Evolutionary conservation across 306 rosid species (phyloP).

Genomic region (Oxytropis ochrocephala): DNA sequence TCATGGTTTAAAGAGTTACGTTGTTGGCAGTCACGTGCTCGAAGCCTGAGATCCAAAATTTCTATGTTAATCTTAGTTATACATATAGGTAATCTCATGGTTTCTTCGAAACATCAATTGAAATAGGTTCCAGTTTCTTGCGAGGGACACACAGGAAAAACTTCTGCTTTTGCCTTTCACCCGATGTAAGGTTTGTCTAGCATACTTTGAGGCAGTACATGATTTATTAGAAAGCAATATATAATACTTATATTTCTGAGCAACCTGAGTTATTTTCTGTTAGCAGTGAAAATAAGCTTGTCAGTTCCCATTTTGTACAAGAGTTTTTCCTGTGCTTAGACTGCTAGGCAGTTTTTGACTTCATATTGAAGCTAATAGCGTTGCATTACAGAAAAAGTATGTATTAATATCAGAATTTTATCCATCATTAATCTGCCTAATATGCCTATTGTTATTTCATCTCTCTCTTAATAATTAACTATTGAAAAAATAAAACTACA

Average conservation of each 20-base stretch:
- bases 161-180: constrained; percentile 21
- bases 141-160: background rate
- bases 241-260: background rate
- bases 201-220: constrained; percentile 50
- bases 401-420: background rate
- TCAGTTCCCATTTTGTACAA: background rate
- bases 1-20: constrained; percentile 68
- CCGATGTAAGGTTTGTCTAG: constrained; percentile 31
- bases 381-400: background rate
- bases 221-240: constrained; percentile 25
- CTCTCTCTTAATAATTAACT: too few species aligned
- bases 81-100: constrained; percentile 17
- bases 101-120: background rate
- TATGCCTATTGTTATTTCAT: background rate
- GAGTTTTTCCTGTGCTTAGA: background rate
- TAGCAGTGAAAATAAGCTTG: background rate
- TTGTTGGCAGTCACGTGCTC: constrained; percentile 82
- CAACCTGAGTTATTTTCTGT: too few species aligned
- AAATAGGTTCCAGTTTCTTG: constrained; percentile 16
- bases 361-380: background rate
- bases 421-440: background rate
- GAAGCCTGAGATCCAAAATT: constrained; percentile 51
- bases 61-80: background rate
- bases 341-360: background rate
- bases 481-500: too few species aligned